phyloP scores from a whole-genome alignment of 192 early-diverging fungal genomes.

The Coemansia furcata region DNA sequence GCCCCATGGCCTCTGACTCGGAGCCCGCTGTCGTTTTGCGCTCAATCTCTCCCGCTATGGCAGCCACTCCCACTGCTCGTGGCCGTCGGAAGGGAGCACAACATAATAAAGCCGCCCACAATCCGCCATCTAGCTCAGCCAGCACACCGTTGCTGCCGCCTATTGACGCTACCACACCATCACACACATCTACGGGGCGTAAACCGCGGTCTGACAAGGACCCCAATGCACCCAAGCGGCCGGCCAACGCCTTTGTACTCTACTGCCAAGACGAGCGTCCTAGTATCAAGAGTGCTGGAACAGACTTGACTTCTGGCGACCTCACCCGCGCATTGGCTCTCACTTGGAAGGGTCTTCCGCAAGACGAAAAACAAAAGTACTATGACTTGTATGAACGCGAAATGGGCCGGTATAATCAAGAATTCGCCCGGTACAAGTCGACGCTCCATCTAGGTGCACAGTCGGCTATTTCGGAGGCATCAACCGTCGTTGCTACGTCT shows the following conservation, averaged over 20 bases:
- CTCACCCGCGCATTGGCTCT: constrained; percentile 50
- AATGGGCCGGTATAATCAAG: constrained; percentile 47
- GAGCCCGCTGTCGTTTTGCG: constrained; percentile 12
- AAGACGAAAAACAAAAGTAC: constrained; percentile 45
- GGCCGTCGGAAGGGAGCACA: constrained; percentile 13
- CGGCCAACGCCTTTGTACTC: constrained; percentile 53
- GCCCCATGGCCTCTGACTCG: constrained; percentile 23
- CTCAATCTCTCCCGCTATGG: neutral
- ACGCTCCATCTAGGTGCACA: neutral
- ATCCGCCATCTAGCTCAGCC: constrained; percentile 11
- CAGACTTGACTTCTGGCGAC: constrained; percentile 40
- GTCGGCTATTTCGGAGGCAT: constrained; percentile 12
- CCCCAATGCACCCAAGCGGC: constrained; percentile 50
- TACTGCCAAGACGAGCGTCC: constrained; percentile 53
- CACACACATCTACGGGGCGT: neutral
- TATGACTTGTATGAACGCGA: constrained; percentile 49
- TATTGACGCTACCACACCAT: constrained; percentile 1
- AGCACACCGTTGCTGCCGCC: constrained; percentile 35
- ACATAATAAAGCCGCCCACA: neutral
- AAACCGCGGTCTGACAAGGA: constrained; percentile 43
- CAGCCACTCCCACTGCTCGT: constrained; percentile 1
- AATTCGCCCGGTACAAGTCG: constrained; percentile 46
- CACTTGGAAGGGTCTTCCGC: constrained; percentile 48
- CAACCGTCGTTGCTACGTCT: constrained; percentile 2
- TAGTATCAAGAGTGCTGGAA: constrained; percentile 37